Conservation (phyloP, 2,329 filamentous ascomycete genomes). For the Penicillium sclerotiorum region DNA sequence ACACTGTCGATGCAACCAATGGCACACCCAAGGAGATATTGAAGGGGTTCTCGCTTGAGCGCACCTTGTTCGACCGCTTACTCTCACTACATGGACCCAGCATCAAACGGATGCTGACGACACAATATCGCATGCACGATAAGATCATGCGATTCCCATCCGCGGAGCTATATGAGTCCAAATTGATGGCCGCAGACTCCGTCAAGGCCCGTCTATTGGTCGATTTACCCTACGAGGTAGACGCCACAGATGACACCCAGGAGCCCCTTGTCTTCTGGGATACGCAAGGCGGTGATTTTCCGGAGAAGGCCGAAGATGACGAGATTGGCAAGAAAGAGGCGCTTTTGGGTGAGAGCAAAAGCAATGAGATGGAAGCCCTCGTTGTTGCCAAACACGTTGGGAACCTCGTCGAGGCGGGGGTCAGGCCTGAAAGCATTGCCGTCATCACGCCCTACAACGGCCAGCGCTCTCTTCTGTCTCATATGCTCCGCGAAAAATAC, state of each 20-base stretch:
- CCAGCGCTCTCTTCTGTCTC: conserved; percentile 77
- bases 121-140: conserved; percentile 97
- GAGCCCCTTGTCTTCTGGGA: conserved; percentile 93
- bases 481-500: conserved; percentile 75
- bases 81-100: conserved; percentile 75
- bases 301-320: conserved; percentile 77
- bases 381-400: conserved; percentile 78
- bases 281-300: conserved; percentile 91
- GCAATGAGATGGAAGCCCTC: conserved; percentile 86
- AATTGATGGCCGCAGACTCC: conserved; percentile 75
- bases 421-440: conserved; percentile 82
- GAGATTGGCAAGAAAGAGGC: conserved; percentile 57
- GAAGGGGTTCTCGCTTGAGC: conserved; percentile 70
- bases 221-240: conserved; percentile 75
- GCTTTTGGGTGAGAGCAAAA: conserved; percentile 74
- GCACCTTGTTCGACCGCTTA: conserved; percentile 90
- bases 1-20: too few relatives aligned
- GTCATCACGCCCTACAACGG: conserved; percentile 97
- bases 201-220: conserved; percentile 76
- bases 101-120: conserved; percentile 94
- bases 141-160: conserved; percentile 95
- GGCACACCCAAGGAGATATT: conserved; percentile 37
- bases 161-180: conserved; percentile 79
- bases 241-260: conserved; percentile 79
- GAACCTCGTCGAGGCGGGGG: conserved; percentile 74